Evolutionary conservation across 371 early-diverging fungal genomes (phyloP).

Genomic region (Mortierella sp.): DNA sequence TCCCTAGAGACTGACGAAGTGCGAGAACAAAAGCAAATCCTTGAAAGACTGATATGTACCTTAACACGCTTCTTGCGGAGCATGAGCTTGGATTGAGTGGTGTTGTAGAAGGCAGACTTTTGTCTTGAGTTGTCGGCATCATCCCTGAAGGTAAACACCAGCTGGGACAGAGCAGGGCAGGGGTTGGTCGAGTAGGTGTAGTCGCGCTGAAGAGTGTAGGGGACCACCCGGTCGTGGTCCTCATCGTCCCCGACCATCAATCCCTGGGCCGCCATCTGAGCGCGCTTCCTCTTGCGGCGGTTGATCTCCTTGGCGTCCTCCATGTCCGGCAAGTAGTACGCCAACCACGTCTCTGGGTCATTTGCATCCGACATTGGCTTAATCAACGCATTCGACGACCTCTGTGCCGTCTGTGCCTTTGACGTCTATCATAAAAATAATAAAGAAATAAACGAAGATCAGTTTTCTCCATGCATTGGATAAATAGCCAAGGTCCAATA

Average conservation of each 20-base stretch:
- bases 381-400: constrained; percentile 55
- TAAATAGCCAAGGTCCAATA: too few relatives aligned
- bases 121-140: constrained; percentile 24
- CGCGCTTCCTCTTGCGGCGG: constrained; percentile 36
- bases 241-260: constrained; percentile 36
- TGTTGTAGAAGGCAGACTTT: constrained; percentile 48
- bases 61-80: constrained; percentile 53
- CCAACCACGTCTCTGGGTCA: constrained; percentile 54
- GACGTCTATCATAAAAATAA: constrained; percentile 17
- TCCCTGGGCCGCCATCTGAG: constrained; percentile 29
- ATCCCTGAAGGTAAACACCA: constrained; percentile 49
- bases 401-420: constrained; percentile 36
- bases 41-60: constrained; percentile 17
- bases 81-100: constrained; percentile 53
- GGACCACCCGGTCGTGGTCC: constrained; percentile 11
- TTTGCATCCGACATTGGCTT: constrained; percentile 54
- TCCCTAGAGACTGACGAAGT: background rate
- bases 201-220: constrained; percentile 46
- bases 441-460: background rate
- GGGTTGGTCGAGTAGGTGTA: constrained; percentile 54
- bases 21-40: background rate
- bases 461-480: background rate
- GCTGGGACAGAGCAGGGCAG: constrained; percentile 39
- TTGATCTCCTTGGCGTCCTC: constrained; percentile 50
- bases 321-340: constrained; percentile 46